Conservation (phyloP, 768 basidiomycete genomes). For the Dendrothele bispora region DNA sequence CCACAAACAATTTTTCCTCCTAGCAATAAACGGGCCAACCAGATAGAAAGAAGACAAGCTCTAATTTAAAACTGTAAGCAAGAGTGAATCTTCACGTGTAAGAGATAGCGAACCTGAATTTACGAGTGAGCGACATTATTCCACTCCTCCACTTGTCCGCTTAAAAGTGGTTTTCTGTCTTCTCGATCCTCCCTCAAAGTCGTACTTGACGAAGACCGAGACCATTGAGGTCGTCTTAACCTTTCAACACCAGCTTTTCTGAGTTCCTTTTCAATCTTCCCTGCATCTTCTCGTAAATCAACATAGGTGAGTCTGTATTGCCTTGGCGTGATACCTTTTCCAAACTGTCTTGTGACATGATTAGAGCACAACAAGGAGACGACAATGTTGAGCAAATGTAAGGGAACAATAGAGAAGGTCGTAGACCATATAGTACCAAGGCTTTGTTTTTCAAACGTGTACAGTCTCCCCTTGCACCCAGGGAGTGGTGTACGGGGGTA, state of each 20-base stretch:
- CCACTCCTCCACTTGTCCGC: too few relatives aligned
- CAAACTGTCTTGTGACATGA: constrained; percentile 61
- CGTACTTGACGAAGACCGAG: constrained; percentile 19
- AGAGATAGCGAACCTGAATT: too few relatives aligned
- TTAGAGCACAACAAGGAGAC: constrained; percentile 66
- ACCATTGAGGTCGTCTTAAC: constrained; percentile 18
- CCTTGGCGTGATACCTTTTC: constrained; percentile 62
- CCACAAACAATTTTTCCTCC: too few relatives aligned
- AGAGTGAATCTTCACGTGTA: too few relatives aligned
- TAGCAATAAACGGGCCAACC: too few relatives aligned
- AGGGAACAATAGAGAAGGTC: constrained; percentile 55
- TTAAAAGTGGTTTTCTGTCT: constrained; percentile 10
- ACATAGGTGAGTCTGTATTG: constrained; percentile 52
- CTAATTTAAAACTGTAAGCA: too few relatives aligned
- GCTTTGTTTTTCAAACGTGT: constrained; percentile 48
- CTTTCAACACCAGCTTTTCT: neutral
- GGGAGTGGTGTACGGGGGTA: constrained; percentile 62
- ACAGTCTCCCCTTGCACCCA: constrained; percentile 65
- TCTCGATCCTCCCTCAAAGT: constrained; percentile 24
- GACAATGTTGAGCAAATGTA: constrained; percentile 62
- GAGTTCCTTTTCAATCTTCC: constrained; percentile 24
- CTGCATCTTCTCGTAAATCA: constrained; percentile 45
- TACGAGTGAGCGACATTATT: too few relatives aligned
- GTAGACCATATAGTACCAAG: constrained; percentile 48
- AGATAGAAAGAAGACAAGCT: too few relatives aligned